Evolutionary conservation across 179 eudicot species (phyloP).

Genomic region (Nepenthes alata): DNA sequence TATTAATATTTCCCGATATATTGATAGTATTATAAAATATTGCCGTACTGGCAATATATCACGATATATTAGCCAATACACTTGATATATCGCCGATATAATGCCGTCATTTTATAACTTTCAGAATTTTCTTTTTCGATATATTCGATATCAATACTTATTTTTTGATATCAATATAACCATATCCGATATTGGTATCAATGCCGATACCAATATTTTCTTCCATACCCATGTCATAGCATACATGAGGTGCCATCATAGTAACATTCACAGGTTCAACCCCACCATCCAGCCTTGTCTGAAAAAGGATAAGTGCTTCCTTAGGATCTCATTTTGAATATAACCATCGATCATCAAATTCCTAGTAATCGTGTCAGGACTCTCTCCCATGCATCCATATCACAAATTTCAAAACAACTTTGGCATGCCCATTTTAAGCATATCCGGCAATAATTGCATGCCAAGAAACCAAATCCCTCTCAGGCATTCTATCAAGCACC

Average conservation of each 20-base stretch:
- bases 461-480: constrained; percentile 58
- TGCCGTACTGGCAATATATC: too few relatives aligned
- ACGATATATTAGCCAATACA: too few relatives aligned
- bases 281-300: constrained; percentile 48
- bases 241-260: constrained; percentile 53
- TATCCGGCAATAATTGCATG: constrained; percentile 52
- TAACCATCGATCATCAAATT: constrained; percentile 69
- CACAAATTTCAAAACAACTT: constrained; percentile 40
- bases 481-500: constrained; percentile 62
- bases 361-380: constrained; percentile 60
- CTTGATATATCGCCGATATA: too few relatives aligned
- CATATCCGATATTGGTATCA: too few relatives aligned
- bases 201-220: too few relatives aligned
- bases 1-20: too few relatives aligned
- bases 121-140: too few relatives aligned
- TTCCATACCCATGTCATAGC: constrained; percentile 20
- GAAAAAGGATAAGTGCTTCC: constrained; percentile 45
- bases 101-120: too few relatives aligned
- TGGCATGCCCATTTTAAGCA: constrained; percentile 57
- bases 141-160: too few relatives aligned
- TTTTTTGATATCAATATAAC: too few relatives aligned
- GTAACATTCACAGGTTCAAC: constrained; percentile 50
- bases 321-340: constrained; percentile 38
- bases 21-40: too few relatives aligned
- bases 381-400: constrained; percentile 31